A percentile compares a stretch with the other conserved stretches of the same genome.
Conservation (phyloP, 345 rosid species). For the Syzygium oleosum region DNA sequence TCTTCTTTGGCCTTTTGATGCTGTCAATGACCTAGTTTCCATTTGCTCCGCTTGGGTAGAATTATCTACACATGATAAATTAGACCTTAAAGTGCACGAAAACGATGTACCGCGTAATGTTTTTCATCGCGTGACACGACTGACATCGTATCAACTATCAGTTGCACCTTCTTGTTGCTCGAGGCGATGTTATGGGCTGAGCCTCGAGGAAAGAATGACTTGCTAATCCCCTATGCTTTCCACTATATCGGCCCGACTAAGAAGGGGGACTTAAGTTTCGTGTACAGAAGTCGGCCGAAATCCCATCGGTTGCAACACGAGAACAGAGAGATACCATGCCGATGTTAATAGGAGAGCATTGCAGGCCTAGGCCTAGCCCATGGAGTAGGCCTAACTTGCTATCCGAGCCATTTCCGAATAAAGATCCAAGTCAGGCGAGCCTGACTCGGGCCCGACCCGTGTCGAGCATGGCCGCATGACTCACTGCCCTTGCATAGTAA, state of each 20-base stretch:
- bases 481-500: no score
- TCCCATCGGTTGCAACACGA: background rate
- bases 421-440: no score
- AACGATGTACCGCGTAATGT: background rate
- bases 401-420: no score
- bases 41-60: background rate
- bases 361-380: fast-evolving
- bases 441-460: background rate
- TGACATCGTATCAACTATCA: fast-evolving
- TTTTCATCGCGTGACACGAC: background rate
- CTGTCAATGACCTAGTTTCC: background rate
- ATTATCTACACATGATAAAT: background rate
- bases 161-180: background rate
- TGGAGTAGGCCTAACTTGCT: background rate
- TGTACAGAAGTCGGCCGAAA: background rate
- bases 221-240: background rate
- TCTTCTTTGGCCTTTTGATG: background rate
- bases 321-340: background rate
- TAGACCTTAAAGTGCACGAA: background rate
- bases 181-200: background rate
- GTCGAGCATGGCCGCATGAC: background rate
- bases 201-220: background rate
- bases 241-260: background rate
- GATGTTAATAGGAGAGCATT: background rate
- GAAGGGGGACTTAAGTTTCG: background rate